phyloP scores from a whole-genome alignment of 768 basidiomycete species.

The Pleurotus pulmonarius region DNA sequence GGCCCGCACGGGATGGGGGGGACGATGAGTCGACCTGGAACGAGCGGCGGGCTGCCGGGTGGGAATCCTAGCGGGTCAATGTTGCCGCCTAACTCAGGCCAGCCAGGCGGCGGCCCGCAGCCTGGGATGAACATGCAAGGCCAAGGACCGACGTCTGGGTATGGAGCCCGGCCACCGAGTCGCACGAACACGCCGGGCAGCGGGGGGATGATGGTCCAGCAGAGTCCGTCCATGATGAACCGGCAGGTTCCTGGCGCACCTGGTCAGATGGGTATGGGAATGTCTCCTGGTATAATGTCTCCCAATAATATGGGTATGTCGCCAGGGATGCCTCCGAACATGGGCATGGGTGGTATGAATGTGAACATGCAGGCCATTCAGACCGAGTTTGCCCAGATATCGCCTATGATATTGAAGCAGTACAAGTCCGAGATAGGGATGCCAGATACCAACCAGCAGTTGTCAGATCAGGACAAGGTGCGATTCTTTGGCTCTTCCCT shows the following conservation, averaged over 20 bases:
- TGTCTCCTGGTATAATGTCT: slow-evolving; percentile 10
- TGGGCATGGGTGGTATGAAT: background rate
- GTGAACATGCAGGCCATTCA: background rate
- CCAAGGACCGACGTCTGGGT: slow-evolving; percentile 30
- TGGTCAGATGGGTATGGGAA: slow-evolving; percentile 11
- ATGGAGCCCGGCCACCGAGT: slow-evolving; percentile 50
- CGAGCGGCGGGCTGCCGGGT: slow-evolving; percentile 15
- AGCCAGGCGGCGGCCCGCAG: slow-evolving; percentile 10
- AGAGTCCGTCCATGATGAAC: slow-evolving; percentile 53
- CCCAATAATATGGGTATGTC: slow-evolving; percentile 2
- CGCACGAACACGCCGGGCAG: slow-evolving; percentile 51
- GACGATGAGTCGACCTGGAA: slow-evolving; percentile 6
- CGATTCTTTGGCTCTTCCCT: background rate
- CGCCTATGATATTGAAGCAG: background rate
- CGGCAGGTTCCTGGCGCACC: slow-evolving; percentile 37
- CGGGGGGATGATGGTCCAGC: slow-evolving; percentile 44
- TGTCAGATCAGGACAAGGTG: background rate
- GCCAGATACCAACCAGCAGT: background rate
- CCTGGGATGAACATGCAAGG: slow-evolving; percentile 10
- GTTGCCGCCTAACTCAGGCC: slow-evolving; percentile 44
- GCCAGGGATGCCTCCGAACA: slow-evolving; percentile 16
- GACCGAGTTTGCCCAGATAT: background rate
- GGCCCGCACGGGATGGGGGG: slow-evolving; percentile 31
- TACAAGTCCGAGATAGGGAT: background rate
- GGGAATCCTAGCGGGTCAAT: slow-evolving; percentile 31